A percentile compares a stretch with the other conserved stretches of the same genome.
phyloP scores from a whole-genome alignment of 371 early-diverging fungal species.

The Mucor mucedo region DNA sequence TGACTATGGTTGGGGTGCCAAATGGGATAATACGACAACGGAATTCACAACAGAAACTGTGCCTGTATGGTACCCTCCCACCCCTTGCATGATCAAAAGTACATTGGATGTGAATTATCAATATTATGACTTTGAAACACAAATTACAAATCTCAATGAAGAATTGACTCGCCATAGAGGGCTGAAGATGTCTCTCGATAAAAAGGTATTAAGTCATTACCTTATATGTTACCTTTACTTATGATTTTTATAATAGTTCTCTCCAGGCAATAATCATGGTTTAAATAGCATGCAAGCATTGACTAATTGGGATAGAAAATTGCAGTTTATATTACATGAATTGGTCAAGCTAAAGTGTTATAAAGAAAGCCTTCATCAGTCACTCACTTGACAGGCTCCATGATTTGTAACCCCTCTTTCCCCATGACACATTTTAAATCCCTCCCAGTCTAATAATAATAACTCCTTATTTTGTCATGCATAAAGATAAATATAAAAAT shows the following conservation, averaged over 20 bases:
- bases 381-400: background rate
- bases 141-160: conserved; percentile 4
- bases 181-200: conserved; percentile 15
- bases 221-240: too few species aligned
- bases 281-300: conserved; percentile 21
- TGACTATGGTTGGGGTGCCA: conserved; percentile 42
- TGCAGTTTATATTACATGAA: conserved; percentile 21
- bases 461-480: background rate
- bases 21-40: conserved; percentile 4
- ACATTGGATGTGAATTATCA: conserved; percentile 19
- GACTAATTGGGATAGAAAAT: conserved; percentile 27
- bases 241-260: conserved; percentile 1
- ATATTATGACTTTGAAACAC: conserved; percentile 15
- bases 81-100: conserved; percentile 34
- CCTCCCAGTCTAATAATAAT: background rate
- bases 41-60: conserved; percentile 11
- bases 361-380: conserved; percentile 10
- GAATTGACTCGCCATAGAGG: conserved; percentile 28
- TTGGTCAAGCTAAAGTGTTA: conserved; percentile 22
- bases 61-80: conserved; percentile 33
- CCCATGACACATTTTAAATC: background rate
- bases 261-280: conserved; percentile 4
- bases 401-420: too few species aligned
- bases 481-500: background rate
- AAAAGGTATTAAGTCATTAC: conserved; percentile 14